Evolutionary conservation across 345 rosid genomes (phyloP).

Genomic region (Zanthoxylum bungeanum): DNA sequence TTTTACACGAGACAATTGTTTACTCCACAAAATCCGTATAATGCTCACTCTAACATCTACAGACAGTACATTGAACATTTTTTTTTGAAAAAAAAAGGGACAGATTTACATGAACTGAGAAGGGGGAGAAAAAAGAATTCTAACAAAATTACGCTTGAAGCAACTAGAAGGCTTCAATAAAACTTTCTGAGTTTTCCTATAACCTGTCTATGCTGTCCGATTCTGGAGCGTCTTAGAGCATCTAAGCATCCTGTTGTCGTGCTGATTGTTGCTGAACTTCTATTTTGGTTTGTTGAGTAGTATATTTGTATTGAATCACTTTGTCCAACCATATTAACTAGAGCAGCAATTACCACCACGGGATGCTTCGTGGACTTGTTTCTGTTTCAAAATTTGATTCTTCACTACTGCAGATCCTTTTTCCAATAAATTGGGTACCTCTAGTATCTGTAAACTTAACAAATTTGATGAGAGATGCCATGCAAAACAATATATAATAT

Average conservation of each 20-base stretch:
- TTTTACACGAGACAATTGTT: background rate
- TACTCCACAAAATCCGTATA: background rate
- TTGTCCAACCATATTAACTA: background rate
- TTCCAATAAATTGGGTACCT: constrained; percentile 70
- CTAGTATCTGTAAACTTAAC: constrained; percentile 49
- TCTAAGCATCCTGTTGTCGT: background rate
- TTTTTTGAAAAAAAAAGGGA: too few species aligned
- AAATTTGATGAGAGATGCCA: background rate
- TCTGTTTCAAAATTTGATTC: constrained; percentile 44
- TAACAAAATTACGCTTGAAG: background rate
- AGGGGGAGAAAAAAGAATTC: too few species aligned
- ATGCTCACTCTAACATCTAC: background rate
- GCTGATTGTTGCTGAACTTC: constrained; percentile 5
- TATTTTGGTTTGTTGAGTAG: background rate
- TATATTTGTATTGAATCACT: background rate
- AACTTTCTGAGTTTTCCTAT: constrained; percentile 8
- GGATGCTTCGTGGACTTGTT: constrained; percentile 31
- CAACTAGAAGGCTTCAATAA: background rate
- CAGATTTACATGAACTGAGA: background rate
- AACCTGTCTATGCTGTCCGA: background rate
- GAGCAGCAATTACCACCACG: constrained; percentile 51
- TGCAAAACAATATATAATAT: background rate
- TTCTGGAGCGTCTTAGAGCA: background rate
- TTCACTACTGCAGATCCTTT: constrained; percentile 68
- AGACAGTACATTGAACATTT: background rate